Evolutionary conservation across 2,329 filamentous ascomycete genomes (phyloP).

Genomic region (Periconia digitata): DNA sequence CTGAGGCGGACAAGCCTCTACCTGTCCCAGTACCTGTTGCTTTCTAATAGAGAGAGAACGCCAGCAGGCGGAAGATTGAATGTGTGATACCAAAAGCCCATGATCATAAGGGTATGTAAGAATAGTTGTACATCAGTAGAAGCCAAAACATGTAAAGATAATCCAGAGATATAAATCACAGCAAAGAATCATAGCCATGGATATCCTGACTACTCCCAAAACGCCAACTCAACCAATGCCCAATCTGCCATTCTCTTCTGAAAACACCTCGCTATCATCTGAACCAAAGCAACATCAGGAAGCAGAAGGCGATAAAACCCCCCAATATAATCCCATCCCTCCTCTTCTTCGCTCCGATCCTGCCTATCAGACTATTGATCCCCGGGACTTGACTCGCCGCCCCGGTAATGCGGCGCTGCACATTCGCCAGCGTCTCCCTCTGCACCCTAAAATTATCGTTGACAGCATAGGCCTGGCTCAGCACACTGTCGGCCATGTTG

Average conservation of each 20-base stretch:
- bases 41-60: slow-evolving; percentile 3
- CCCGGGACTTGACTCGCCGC: slow-evolving; percentile 91
- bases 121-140: slow-evolving; percentile 35
- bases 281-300: slow-evolving; percentile 74
- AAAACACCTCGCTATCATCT: slow-evolving; percentile 29
- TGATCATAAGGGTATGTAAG: slow-evolving; percentile 15
- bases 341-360: slow-evolving; percentile 92
- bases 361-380: slow-evolving; percentile 85
- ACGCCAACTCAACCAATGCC: slow-evolving; percentile 18
- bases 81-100: slow-evolving; percentile 11
- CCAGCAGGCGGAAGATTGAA: neutral
- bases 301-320: slow-evolving; percentile 87
- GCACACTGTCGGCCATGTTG: slow-evolving; percentile 82
- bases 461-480: slow-evolving; percentile 94
- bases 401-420: slow-evolving; percentile 86
- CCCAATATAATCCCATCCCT: slow-evolving; percentile 94
- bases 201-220: slow-evolving; percentile 17
- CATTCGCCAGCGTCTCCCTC: slow-evolving; percentile 81
- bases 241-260: slow-evolving; percentile 6
- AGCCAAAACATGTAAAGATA: slow-evolving; percentile 10
- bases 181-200: slow-evolving; percentile 14
- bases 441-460: slow-evolving; percentile 89
- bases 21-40: slow-evolving; percentile 5
- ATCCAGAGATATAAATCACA: too few relatives aligned
- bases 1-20: slow-evolving; percentile 1